Base-by-base conservation (phyloP, 2,329 filamentous ascomycete genomes). In the Scedosporium apiospermum region DNA sequence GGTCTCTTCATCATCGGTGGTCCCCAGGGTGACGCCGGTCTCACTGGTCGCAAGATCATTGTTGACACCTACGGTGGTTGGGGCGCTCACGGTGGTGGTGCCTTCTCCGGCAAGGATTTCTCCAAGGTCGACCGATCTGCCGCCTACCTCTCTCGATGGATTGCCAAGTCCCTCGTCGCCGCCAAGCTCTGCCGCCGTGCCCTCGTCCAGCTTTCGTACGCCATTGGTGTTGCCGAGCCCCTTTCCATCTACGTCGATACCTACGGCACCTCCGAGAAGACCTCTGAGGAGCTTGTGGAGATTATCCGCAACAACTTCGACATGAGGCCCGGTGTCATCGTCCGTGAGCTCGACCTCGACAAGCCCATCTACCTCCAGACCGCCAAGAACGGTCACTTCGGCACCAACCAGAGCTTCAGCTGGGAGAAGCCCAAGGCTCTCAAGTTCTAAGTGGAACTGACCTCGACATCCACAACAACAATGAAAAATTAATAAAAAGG, bases 81-180 rank as follows among this genome's bases (percentile, higher is more conserved):
- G 95, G 95, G 95, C 82, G 95, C 95, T 71, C 95, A 99, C 85
- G 95, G 95, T 85, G 95, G 95, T 84, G 95, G 95, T 89, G 95
- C 95, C 78, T 99, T 99, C 90, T 98, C 95, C 73, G 95, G 95
- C 74, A 99, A 99, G 89, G 95, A 99, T 79, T 99, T 97, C 88
- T 97, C 92, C 86, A 99, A 99, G 87, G 95, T 99, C 80, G 95
- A 99, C 77, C 91, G 95, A 72, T 98, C 95, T 62, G 95, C 95
- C 69, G 95, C 95, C 74, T 99, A 99, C 82, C 88, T 98, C 70
- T 93, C 86, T 70, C 92, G 95, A 77, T 99, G 95, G 95, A 93
- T 99, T 77, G 95, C 95, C 81, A 99, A 99, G 87, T 99, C 95
- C 51, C 86, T 99, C 68, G 91, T 99, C 70, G 80, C 87, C 72